Conservation (phyloP, 805 yeast genomes). For the Starmera quercuum region DNA sequence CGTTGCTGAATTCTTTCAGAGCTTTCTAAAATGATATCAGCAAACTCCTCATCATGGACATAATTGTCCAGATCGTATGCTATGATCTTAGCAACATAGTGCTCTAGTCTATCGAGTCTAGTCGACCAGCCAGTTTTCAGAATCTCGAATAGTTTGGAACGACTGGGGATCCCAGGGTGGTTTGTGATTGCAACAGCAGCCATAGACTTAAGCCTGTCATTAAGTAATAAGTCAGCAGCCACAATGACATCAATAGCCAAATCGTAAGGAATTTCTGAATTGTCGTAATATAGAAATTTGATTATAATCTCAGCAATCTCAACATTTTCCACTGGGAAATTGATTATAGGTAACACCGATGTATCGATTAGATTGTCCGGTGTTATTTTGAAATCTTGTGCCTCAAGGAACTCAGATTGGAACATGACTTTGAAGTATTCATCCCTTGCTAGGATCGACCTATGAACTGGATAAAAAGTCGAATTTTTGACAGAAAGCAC, state of each 20-base stretch:
- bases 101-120: slow-evolving; percentile 56
- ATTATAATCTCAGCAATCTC: slow-evolving; percentile 44
- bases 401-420: slow-evolving; percentile 38
- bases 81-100: slow-evolving; percentile 48
- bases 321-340: slow-evolving; percentile 21
- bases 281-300: slow-evolving; percentile 53
- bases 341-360: slow-evolving; percentile 22
- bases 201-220: slow-evolving; percentile 59
- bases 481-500: slow-evolving; percentile 27
- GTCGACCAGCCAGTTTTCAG: slow-evolving; percentile 64
- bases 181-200: slow-evolving; percentile 41
- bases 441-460: slow-evolving; percentile 51
- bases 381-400: slow-evolving; percentile 8
- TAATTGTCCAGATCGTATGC: slow-evolving; percentile 40
- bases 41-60: slow-evolving; percentile 29
- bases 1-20: slow-evolving; percentile 51
- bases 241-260: slow-evolving; percentile 48
- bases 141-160: slow-evolving; percentile 43
- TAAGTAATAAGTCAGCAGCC: slow-evolving; percentile 47
- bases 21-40: slow-evolving; percentile 32
- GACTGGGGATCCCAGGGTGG: slow-evolving; percentile 17
- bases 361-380: slow-evolving; percentile 7
- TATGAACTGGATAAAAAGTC: slow-evolving; percentile 53
- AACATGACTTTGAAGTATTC: slow-evolving; percentile 63
- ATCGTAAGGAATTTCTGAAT: slow-evolving; percentile 40